Base-by-base conservation (phyloP, 2,329 filamentous ascomycete genomes). In the Fusarium sp. region DNA sequence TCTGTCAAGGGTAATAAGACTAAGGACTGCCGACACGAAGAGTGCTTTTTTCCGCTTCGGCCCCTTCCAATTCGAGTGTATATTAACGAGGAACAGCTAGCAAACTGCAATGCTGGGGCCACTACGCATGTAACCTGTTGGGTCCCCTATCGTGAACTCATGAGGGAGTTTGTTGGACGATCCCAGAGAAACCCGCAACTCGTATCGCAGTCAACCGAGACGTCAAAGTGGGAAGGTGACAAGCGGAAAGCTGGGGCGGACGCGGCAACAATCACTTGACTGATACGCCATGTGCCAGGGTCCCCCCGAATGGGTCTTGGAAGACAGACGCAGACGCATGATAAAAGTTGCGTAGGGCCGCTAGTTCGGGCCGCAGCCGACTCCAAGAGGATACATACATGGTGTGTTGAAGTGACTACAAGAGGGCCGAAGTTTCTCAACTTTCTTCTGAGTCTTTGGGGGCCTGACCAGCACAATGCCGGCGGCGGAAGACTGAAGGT, bases 241-340 rank as follows among this genome's bases (percentile, higher is more conserved):
- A 70, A 62, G 65, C 64, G 64, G 16, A 60, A 45, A 64, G 40
- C 62, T 59, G 66, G 68, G 64, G 61, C 65, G 35, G 67, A 67
- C 69, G 66, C 67, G 71, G 66, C 67, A 71, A 62, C 67, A 79
- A 76, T 80, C 79, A 80, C 78, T 80, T 80, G 78, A 80, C 77
- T 74, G 66, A 62, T 71, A 71, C 67, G 57, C 68, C 62, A 80
- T 80, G 78, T 79, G 72, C 76, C 71, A 71, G 71, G 78, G 73
- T 45, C 56, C 59, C 24, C 57, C 63, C 58, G 67, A n/a, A 70
- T 77, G 69, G 70, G 65, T 67, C 64, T 63, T 20, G n/a, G 62
- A 67, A 69, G 50, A 61, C 42, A 65, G 66, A 67, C 37, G 60
- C 50, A 71, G 60, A 69, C 66, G 72, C 67, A 76, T 69, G 67